These are phyloP conservation scores for Tuber melanosporum DNA, from an alignment of 495 filamentous ascomycete genomes.

Conservation along the genomic window DNA sequence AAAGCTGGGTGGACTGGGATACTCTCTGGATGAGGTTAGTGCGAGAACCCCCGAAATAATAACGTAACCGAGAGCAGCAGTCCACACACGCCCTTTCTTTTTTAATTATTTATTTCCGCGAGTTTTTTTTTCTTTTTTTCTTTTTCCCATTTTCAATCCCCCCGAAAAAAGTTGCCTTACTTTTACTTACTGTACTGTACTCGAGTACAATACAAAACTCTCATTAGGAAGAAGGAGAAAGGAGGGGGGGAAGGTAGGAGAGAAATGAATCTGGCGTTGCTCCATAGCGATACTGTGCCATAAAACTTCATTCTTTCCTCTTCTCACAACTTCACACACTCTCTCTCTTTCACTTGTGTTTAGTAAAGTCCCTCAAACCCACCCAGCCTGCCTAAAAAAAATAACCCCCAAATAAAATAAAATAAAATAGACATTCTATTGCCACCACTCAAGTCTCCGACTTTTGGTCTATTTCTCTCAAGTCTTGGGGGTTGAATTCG, in stretches of 20 bases:
- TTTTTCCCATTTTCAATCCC: conserved; percentile 20
- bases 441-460: conserved; percentile 12
- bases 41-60: conserved; percentile 35
- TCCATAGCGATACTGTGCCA: background rate
- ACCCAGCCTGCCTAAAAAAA: conserved; percentile 22
- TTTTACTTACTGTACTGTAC: background rate
- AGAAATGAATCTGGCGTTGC: background rate
- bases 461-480: conserved; percentile 17
- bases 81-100: background rate
- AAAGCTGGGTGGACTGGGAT: conserved; percentile 35
- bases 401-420: background rate
- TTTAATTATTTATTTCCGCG: conserved; percentile 19
- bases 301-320: conserved; percentile 18
- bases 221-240: background rate
- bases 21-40: conserved; percentile 21
- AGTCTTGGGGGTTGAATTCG: conserved; percentile 29
- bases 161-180: conserved; percentile 4
- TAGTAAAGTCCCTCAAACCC: conserved; percentile 32
- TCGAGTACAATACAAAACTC: background rate
- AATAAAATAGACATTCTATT: conserved; percentile 1
- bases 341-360: conserved; percentile 13
- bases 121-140: conserved; percentile 21
- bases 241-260: background rate
- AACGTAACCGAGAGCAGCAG: conserved; percentile 32
- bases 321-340: conserved; percentile 26